Evolutionary conservation across 331 rosid genomes (phyloP).

Genomic region (Malus hybrid): DNA sequence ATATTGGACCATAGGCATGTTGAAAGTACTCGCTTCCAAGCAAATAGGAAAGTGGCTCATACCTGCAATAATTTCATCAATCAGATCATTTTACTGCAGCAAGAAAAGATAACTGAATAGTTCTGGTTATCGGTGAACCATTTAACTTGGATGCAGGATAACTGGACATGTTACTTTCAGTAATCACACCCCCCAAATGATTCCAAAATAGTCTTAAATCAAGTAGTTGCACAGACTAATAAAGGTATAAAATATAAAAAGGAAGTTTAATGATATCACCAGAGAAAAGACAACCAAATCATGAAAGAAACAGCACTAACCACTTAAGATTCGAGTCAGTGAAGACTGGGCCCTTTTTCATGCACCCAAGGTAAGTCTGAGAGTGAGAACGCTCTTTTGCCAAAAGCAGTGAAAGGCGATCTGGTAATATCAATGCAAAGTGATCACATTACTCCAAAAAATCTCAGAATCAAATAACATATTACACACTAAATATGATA

Average conservation of each 20-base stretch:
- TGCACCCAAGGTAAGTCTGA: slow-evolving; percentile 95
- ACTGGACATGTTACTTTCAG: background rate
- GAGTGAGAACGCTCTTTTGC: slow-evolving; percentile 77
- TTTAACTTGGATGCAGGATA: background rate
- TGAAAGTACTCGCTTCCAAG: slow-evolving; percentile 93
- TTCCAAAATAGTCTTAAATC: background rate
- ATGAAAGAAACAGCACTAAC: slow-evolving; percentile 37
- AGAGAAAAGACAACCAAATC: background rate
- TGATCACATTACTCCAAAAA: slow-evolving; percentile 20
- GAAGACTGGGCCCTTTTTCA: slow-evolving; percentile 97
- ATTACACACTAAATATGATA: background rate
- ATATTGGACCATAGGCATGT: slow-evolving; percentile 98
- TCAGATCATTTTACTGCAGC: background rate
- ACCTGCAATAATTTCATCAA: slow-evolving; percentile 49
- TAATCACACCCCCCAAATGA: background rate
- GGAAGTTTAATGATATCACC: slow-evolving; percentile 8
- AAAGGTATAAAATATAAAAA: background rate
- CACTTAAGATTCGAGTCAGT: slow-evolving; percentile 94
- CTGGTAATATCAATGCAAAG: slow-evolving; percentile 35
- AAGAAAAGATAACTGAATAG: background rate
- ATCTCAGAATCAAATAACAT: background rate
- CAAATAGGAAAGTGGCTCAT: slow-evolving; percentile 69
- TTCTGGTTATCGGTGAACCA: background rate
- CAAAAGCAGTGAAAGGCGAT: slow-evolving; percentile 77
- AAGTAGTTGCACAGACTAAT: background rate